These are phyloP conservation scores for Zymoseptoria ardabiliae DNA, from an alignment of 2,329 filamentous ascomycete species.

Conservation along the genomic window DNA sequence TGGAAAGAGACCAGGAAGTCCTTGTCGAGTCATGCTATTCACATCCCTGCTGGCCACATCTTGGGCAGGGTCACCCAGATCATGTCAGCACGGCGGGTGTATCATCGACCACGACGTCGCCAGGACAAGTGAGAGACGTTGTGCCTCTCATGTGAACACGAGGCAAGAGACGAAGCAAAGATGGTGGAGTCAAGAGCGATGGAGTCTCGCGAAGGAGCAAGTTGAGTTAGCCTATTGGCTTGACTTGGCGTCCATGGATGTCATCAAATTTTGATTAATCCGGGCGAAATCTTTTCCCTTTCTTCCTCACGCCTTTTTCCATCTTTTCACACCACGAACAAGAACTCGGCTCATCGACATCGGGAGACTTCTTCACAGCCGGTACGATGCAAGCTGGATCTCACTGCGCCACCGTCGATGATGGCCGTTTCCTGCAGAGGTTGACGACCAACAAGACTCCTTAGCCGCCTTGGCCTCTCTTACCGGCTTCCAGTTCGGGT, in stretches of 20 bases:
- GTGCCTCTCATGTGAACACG: neutral
- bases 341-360: neutral
- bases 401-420: neutral
- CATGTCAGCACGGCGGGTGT: neutral
- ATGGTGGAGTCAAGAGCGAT: no score
- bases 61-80: neutral
- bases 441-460: neutral
- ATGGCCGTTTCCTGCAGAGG: neutral
- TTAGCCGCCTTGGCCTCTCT: conserved; percentile 11
- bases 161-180: neutral
- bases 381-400: neutral
- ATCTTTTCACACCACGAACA: no score
- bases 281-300: no score
- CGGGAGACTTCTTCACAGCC: neutral
- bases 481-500: conserved; percentile 11
- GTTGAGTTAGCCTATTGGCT: no score
- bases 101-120: neutral
- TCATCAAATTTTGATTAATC: no score
- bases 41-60: neutral
- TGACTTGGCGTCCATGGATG: no score
- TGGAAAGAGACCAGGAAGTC: neutral
- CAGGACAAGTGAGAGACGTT: no score
- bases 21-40: neutral
- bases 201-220: no score
- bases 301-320: no score